These are phyloP conservation scores for Penicillium argentinense DNA, from an alignment of 495 filamentous ascomycete species.

Conservation along the genomic window DNA sequence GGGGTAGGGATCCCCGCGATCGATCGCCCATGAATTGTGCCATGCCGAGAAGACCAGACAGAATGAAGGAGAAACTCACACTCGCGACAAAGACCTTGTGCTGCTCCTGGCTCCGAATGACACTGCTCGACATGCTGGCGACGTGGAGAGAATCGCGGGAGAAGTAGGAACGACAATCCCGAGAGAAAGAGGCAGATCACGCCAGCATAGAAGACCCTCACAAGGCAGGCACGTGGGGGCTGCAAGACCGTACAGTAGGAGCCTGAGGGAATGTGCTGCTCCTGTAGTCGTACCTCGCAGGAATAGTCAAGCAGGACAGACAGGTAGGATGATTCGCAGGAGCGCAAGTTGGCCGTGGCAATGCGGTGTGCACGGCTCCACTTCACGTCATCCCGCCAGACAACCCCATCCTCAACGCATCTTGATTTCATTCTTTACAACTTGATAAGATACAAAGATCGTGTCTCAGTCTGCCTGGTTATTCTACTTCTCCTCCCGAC, in stretches of 20 bases:
- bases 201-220: too few species aligned
- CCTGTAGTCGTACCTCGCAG: too few species aligned
- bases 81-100: slow-evolving; percentile 32
- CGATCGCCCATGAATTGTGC: too few species aligned
- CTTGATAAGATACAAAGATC: too few species aligned
- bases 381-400: slow-evolving; percentile 20
- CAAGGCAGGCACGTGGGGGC: too few species aligned
- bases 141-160: slow-evolving; percentile 22
- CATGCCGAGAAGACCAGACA: neutral
- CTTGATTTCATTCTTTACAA: neutral
- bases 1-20: slow-evolving; percentile 16
- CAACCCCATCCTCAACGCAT: neutral
- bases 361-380: slow-evolving; percentile 27
- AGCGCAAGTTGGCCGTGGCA: too few species aligned
- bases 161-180: slow-evolving; percentile 19
- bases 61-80: slow-evolving; percentile 17
- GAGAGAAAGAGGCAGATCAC: slow-evolving; percentile 2
- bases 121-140: slow-evolving; percentile 23
- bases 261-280: too few species aligned
- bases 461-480: slow-evolving; percentile 10
- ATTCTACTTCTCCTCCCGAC: slow-evolving; percentile 23
- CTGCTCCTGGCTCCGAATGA: slow-evolving; percentile 20
- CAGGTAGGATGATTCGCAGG: too few species aligned
- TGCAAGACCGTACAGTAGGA: too few species aligned
- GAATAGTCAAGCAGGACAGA: too few species aligned